Conservation (phyloP, 2,329 filamentous ascomycete genomes). For the Trichoderma sp. region DNA sequence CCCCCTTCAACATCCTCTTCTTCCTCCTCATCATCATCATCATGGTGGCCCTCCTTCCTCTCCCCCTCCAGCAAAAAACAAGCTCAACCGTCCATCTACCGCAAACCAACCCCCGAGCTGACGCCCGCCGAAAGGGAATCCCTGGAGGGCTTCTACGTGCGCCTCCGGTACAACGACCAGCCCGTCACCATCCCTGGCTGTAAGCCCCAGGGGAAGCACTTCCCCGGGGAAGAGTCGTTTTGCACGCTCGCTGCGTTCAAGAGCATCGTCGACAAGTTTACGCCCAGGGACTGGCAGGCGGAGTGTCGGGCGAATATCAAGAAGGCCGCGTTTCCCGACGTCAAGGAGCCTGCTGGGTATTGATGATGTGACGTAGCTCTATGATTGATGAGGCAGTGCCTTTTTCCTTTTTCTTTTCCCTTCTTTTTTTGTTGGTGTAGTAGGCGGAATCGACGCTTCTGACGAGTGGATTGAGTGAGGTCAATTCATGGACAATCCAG, state of each 20-base stretch:
- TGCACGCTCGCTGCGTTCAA: constrained; percentile 95
- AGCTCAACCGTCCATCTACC: constrained; percentile 55
- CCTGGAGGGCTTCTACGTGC: constrained; percentile 80
- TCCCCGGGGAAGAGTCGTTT: constrained; percentile 83
- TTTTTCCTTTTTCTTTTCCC: no score
- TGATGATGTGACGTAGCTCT: constrained; percentile 32
- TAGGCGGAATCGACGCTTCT: no score
- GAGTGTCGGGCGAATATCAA: constrained; percentile 51
- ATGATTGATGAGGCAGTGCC: neutral
- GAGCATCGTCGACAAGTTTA: constrained; percentile 85
- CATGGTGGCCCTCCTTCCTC: constrained; percentile 35
- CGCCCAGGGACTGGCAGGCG: constrained; percentile 73
- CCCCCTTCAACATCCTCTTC: constrained; percentile 31
- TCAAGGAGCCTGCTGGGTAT: constrained; percentile 56
- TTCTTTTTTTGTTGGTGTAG: neutral
- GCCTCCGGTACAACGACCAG: constrained; percentile 86
- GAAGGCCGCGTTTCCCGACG: neutral
- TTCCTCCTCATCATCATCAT: constrained; percentile 32
- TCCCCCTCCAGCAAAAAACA: neutral
- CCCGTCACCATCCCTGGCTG: constrained; percentile 84
- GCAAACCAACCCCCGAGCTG: constrained; percentile 61
- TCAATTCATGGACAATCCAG: no score
- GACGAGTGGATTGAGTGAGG: no score
- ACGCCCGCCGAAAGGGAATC: constrained; percentile 58
- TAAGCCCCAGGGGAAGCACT: constrained; percentile 72